Evolutionary conservation across 768 basidiomycete species (phyloP).

Genomic region (Tulasnella sp.): DNA sequence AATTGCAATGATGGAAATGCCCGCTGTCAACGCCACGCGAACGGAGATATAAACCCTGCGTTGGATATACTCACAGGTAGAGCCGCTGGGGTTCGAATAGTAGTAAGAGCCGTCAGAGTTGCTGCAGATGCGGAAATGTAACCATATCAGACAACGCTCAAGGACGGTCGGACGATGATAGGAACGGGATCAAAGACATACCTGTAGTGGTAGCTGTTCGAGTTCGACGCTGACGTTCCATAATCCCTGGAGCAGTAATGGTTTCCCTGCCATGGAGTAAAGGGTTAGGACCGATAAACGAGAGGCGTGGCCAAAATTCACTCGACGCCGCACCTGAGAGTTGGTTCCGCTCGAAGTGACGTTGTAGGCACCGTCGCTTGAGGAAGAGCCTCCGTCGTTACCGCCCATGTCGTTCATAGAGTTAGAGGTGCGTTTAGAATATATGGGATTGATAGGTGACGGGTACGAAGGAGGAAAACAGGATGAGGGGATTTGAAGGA

Average conservation of each 20-base stretch:
- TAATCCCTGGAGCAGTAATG: slow-evolving; percentile 14
- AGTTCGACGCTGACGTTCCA: slow-evolving; percentile 11
- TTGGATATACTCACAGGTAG: background rate
- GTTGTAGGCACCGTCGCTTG: background rate
- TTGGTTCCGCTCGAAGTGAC: slow-evolving; percentile 9
- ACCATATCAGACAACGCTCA: too few relatives aligned
- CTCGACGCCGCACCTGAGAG: background rate
- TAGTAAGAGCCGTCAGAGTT: slow-evolving; percentile 33
- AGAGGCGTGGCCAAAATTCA: too few relatives aligned
- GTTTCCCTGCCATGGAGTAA: slow-evolving; percentile 2
- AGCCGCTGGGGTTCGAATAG: slow-evolving; percentile 15
- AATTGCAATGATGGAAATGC: background rate
- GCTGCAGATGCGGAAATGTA: background rate
- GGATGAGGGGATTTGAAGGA: too few relatives aligned
- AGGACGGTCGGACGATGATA: background rate
- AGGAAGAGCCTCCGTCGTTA: background rate
- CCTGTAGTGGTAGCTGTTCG: slow-evolving; percentile 16
- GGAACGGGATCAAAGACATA: background rate
- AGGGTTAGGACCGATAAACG: background rate
- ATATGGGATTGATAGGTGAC: too few relatives aligned
- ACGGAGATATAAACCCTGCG: background rate
- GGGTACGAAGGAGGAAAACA: too few relatives aligned
- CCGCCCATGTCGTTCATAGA: background rate
- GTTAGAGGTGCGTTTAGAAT: background rate
- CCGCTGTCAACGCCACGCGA: too few relatives aligned